Evolutionary conservation across 441 rosid genomes (phyloP).

Genomic region (Geranium incanum): DNA sequence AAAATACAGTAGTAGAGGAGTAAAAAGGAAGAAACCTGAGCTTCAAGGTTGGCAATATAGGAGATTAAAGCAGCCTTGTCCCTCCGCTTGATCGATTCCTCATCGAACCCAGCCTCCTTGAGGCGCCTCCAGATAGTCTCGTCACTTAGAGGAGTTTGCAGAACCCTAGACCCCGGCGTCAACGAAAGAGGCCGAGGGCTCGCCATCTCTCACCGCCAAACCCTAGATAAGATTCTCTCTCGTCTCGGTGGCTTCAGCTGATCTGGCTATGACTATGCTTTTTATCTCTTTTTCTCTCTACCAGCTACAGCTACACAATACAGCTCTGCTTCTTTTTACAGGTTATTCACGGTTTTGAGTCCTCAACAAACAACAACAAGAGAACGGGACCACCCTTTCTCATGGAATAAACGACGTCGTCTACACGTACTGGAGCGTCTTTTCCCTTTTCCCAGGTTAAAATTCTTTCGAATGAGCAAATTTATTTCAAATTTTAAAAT

Average conservation of each 20-base stretch:
- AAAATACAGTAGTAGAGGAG: neutral
- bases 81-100: conserved; percentile 50
- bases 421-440: no score
- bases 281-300: neutral
- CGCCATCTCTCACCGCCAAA: conserved; percentile 29
- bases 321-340: no score
- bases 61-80: conserved; percentile 74
- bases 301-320: no score
- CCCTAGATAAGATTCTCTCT: neutral
- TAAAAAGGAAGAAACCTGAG: conserved; percentile 48
- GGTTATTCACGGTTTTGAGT: no score
- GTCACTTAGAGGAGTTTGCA: conserved; percentile 40
- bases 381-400: no score
- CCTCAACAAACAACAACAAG: no score
- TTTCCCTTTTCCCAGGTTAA: no score
- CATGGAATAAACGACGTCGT: no score
- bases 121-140: conserved; percentile 62
- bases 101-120: conserved; percentile 63
- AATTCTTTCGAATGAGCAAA: no score
- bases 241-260: neutral
- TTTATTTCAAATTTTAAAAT: no score
- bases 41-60: conserved; percentile 80
- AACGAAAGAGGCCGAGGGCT: conserved; percentile 26
- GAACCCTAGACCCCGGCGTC: conserved; percentile 36
- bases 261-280: neutral